phyloP scores from a whole-genome alignment of 805 yeast genomes.

The Wickerhamiella kurtzmanii region DNA sequence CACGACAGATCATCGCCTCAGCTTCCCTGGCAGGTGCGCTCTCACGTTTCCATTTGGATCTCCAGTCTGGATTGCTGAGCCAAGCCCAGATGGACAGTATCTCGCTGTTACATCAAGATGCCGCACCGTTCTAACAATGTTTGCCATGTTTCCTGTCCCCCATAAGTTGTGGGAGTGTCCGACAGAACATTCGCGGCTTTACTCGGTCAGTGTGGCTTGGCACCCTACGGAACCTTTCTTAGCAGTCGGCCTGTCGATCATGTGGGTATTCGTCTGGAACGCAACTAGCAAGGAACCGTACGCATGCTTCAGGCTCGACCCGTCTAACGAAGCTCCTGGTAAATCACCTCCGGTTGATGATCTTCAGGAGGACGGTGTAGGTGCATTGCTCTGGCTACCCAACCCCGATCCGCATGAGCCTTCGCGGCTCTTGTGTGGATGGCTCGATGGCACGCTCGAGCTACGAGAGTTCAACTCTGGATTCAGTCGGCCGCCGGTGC shows the following conservation, averaged over 20 bases:
- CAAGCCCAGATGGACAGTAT: background rate
- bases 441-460: slow-evolving; percentile 1
- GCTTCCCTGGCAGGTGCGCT: background rate
- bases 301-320: background rate
- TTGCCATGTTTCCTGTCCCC: background rate
- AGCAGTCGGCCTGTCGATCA: background rate
- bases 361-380: background rate
- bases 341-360: background rate
- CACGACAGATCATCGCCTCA: background rate
- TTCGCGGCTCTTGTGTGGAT: slow-evolving; percentile 1
- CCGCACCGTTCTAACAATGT: background rate
- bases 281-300: background rate
- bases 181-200: background rate
- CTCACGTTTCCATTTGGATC: background rate
- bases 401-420: background rate
- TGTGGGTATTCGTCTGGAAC: background rate
- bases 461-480: background rate
- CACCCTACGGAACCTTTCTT: background rate
- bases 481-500: background rate
- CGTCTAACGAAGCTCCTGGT: background rate
- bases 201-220: background rate
- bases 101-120: background rate
- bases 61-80: slow-evolving; percentile 1
- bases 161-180: background rate
- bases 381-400: background rate